Evolutionary conservation across 495 filamentous ascomycete species (phyloP).

Genomic region (Collariella sp.): DNA sequence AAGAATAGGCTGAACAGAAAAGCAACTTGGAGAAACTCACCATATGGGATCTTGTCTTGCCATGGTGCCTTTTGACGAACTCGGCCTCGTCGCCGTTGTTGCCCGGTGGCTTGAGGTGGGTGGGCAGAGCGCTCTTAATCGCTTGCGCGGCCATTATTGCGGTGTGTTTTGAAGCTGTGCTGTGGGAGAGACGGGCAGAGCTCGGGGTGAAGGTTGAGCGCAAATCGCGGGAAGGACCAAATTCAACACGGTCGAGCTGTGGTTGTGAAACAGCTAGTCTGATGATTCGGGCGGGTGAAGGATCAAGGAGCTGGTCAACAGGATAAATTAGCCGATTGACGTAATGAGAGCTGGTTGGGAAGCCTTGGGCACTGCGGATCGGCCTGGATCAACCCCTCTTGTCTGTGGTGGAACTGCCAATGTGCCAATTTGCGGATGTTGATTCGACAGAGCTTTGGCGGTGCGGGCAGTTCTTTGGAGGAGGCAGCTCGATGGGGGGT

Average conservation of each 20-base stretch:
- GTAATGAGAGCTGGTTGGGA: conserved; percentile 21
- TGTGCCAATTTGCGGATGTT: conserved; percentile 14
- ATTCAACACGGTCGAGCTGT: neutral
- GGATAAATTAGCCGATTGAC: conserved; percentile 30
- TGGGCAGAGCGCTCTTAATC: conserved; percentile 62
- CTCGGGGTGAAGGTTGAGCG: neutral
- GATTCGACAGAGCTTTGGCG: conserved; percentile 13
- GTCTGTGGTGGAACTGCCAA: conserved; percentile 12
- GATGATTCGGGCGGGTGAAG: neutral
- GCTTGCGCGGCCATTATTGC: conserved; percentile 57
- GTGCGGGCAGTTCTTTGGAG: conserved; percentile 13
- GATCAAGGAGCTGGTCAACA: neutral
- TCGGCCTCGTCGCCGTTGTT: conserved; percentile 44
- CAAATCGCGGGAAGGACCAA: neutral
- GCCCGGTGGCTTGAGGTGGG: conserved; percentile 62
- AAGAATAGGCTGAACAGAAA: neutral
- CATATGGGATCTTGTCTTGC: conserved; percentile 92
- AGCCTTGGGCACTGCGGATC: conserved; percentile 11
- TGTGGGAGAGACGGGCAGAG: neutral
- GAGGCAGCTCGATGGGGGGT: conserved; percentile 14
- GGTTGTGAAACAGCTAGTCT: neutral
- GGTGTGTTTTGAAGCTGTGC: neutral
- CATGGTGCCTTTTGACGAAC: conserved; percentile 69
- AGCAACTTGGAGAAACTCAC: conserved; percentile 50
- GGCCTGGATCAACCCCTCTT: conserved; percentile 15